These are phyloP conservation scores for Periconia digitata DNA, from an alignment of 2,329 filamentous ascomycete species.

Conservation along the genomic window DNA sequence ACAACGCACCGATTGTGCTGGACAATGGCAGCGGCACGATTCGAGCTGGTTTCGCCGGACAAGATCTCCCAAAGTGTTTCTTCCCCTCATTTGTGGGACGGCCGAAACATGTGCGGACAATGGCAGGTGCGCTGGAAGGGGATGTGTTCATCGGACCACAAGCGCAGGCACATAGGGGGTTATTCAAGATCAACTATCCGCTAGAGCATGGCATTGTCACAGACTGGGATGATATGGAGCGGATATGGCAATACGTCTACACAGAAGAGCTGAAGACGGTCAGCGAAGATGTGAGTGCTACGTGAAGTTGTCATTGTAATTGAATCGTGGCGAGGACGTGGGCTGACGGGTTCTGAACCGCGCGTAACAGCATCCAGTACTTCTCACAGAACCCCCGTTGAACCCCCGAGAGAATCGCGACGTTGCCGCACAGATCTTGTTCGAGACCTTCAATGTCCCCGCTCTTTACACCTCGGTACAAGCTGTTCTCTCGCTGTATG, in stretches of 20 bases:
- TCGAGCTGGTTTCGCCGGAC: slow-evolving; percentile 92
- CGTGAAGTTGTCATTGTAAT: background rate
- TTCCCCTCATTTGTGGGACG: slow-evolving; percentile 97
- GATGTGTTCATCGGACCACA: slow-evolving; percentile 96
- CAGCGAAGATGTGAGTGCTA: slow-evolving; percentile 80
- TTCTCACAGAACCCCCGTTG: slow-evolving; percentile 92
- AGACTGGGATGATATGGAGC: slow-evolving; percentile 99
- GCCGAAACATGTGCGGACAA: slow-evolving; percentile 90
- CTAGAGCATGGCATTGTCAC: slow-evolving; percentile 98
- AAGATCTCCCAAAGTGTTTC: slow-evolving; percentile 93
- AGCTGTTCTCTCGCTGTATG: slow-evolving; percentile 93
- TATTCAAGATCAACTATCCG: slow-evolving; percentile 94
- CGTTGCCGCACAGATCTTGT: slow-evolving; percentile 93
- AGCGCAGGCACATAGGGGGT: slow-evolving; percentile 84
- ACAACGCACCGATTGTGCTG: slow-evolving; percentile 97
- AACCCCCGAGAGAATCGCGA: slow-evolving; percentile 96
- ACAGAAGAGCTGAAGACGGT: slow-evolving; percentile 93
- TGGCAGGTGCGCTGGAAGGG: slow-evolving; percentile 94
- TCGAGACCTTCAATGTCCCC: slow-evolving; percentile 98
- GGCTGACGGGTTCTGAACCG: slow-evolving; percentile 7
- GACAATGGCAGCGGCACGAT: slow-evolving; percentile 99
- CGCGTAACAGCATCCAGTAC: slow-evolving; percentile 75
- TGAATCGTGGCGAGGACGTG: background rate
- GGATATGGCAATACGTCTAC: slow-evolving; percentile 98
- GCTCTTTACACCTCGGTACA: slow-evolving; percentile 96